Base-by-base conservation (phyloP, 805 yeast species). In the Grigorovia humatica region DNA sequence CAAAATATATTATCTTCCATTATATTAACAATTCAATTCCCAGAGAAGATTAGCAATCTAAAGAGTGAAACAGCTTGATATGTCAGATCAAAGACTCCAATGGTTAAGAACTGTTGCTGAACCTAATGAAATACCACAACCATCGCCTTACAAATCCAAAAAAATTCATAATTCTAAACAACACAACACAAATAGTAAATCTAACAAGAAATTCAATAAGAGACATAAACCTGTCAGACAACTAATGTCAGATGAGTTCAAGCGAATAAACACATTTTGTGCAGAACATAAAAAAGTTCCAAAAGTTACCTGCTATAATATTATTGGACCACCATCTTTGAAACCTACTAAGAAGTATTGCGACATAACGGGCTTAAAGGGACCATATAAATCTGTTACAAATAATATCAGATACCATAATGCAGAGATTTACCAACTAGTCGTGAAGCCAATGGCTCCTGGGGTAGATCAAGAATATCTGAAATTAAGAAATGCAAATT, bases 381-480 rank as follows among this genome's bases (percentile, higher is more conserved):
- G 89, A 0, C 76, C 70, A 32, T 91, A 91, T 72, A 82, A 78
- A 62, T 76, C 83, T 27, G 93, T 93, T 0, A 75, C 82, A 27
- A 85, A 80, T 60, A 84, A 85, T 44, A 70, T 91, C 49, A 73
- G 96, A 51, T 91, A 81, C 66, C 81, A 86, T 67, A 84, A 91
- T 64, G 81, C 81, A 49, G 97, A 91, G 67, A 83, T 91, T 32
- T 90, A 80, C 66, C 86, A 83, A 47, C 74, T 84, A 40, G 84
- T 88, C 40, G 73, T 78, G 49, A 80, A 81, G 64, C 80, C 80
- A 55, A 80, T 91, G 81, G 83, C 89, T 1, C 87, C 95, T 2
- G 96, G 96, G 23, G 85, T 85, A 30, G 97, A 91, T 68, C 98
- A 91, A 69, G 95, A 89, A 67, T 91, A 89, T 65, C 73, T 91